Base-by-base conservation (phyloP, 371 early-diverging fungal species). In the Actinomortierella ambigua region DNA sequence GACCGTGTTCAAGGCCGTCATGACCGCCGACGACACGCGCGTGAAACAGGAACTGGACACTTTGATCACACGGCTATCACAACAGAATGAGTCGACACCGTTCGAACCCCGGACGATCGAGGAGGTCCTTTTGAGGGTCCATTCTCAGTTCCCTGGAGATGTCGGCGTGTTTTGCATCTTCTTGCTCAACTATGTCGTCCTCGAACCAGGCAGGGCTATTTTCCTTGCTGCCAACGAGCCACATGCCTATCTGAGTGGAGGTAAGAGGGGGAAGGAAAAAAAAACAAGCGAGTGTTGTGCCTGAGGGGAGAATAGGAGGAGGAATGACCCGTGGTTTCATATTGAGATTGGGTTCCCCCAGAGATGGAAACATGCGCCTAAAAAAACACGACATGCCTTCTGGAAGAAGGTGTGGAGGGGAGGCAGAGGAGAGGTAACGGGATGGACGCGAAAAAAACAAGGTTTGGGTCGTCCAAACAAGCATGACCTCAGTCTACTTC, bases 171-270 rank as follows among this genome's bases (percentile, higher is more conserved):
- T 97, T 62, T 91, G 93, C 51, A 84, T 87, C 43, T 86, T 98
- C 28, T 75, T 98, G 67, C 80, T 98, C 49, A 98, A 98, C 76
- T 90, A 93, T 62, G 81, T 97, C 44, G 62, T 69, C 9, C 79
- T 98, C 66, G 58, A 66, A 46, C 93, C 95, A 7, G 96, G 97
- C 2, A 89, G 96, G 50, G 95, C 93, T n/a, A 89, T 98, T 51
- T 98, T 92, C 75, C 80, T 98, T 75, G 95, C 94, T 4, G 97
- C 98, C 1, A 95, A 97, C 67, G 98, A 97, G 65, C 99, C 98
- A 24, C 98, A 98, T 77, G 98, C 99, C 3, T 98, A 98, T 64
- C 66, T 98, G 43, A 93, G 90, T 46, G 98, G 98, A 77, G 93
- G 93, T 91, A 78, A 68, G 69, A 52, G n/a, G 50, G 49, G n/a